Evolutionary conservation across 768 basidiomycete genomes (phyloP).

Genomic region (Mycena metata): DNA sequence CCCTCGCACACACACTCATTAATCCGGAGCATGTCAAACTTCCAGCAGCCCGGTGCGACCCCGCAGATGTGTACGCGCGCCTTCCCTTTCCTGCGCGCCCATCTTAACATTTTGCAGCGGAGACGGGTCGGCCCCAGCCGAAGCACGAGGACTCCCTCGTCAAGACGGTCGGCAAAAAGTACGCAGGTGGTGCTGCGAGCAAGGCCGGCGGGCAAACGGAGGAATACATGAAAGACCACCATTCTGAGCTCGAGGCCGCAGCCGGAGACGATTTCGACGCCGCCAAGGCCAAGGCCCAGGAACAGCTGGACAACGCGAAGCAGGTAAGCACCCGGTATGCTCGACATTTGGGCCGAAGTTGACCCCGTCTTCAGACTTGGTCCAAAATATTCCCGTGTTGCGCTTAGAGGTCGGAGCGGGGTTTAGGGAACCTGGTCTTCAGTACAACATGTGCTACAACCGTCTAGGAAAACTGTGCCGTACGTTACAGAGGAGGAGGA

Average conservation of each 20-base stretch:
- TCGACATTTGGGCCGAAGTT: not conserved
- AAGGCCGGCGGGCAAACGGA: constrained; percentile 36
- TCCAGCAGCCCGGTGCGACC: constrained; percentile 26
- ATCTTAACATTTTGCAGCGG: constrained; percentile 5
- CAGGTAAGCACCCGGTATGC: constrained; percentile 11
- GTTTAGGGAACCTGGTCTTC: constrained; percentile 8
- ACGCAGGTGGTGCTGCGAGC: constrained; percentile 30
- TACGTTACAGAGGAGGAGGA: constrained; percentile 7
- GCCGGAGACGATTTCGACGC: constrained; percentile 30
- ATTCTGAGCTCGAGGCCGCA: constrained; percentile 24
- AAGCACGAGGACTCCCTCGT: constrained; percentile 33
- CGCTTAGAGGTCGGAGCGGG: constrained; percentile 7
- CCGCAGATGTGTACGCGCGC: constrained; percentile 35
- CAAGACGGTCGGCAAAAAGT: constrained; percentile 36
- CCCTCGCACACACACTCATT: constrained; percentile 24
- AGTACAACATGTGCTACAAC: constrained; percentile 31
- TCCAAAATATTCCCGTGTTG: constrained; percentile 40
- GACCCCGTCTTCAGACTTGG: constrained; percentile 29
- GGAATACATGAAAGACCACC: constrained; percentile 36
- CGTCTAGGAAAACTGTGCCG: constrained; percentile 17
- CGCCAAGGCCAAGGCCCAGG: constrained; percentile 29
- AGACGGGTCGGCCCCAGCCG: constrained; percentile 11
- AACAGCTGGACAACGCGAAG: constrained; percentile 27
- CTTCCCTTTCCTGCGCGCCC: not conserved
- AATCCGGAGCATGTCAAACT: constrained; percentile 33